Evolutionary conservation across 2,329 filamentous ascomycete species (phyloP).

Genomic region (Aspergillus tanneri): DNA sequence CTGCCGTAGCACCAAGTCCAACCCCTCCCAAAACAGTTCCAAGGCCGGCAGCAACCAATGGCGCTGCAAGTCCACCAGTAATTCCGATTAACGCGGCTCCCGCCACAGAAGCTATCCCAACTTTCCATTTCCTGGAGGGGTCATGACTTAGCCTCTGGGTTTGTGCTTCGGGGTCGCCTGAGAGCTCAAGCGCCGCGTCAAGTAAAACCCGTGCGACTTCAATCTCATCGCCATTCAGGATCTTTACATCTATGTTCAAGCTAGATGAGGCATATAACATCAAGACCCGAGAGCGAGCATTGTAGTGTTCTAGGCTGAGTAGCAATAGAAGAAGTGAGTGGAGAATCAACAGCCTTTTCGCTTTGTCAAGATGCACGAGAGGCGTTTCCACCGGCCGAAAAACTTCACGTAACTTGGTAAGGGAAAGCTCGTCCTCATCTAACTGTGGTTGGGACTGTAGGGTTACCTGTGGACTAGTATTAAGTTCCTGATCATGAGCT

Average conservation of each 20-base stretch:
- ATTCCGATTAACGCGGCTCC: slow-evolving; percentile 83
- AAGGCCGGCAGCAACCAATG: slow-evolving; percentile 74
- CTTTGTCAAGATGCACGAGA: slow-evolving; percentile 44
- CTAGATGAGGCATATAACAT: slow-evolving; percentile 70
- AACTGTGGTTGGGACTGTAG: slow-evolving; percentile 24
- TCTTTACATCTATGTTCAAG: slow-evolving; percentile 63
- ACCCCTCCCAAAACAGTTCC: slow-evolving; percentile 75
- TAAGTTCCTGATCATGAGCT: slow-evolving; percentile 32
- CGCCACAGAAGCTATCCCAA: slow-evolving; percentile 82
- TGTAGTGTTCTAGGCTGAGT: slow-evolving; percentile 75
- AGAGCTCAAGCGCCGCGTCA: slow-evolving; percentile 72
- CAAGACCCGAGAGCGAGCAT: slow-evolving; percentile 68
- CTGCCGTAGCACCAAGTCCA: slow-evolving; percentile 70
- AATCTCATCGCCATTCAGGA: slow-evolving; percentile 69
- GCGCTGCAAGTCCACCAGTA: slow-evolving; percentile 75
- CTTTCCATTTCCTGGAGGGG: slow-evolving; percentile 69
- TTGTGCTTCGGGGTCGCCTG: slow-evolving; percentile 72
- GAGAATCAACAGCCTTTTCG: slow-evolving; percentile 62
- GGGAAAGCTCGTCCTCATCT: slow-evolving; percentile 24
- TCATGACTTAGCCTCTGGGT: slow-evolving; percentile 68
- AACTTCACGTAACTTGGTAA: slow-evolving; percentile 36
- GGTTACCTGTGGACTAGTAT: slow-evolving; percentile 21
- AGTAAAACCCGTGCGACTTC: slow-evolving; percentile 73
- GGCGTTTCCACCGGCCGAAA: slow-evolving; percentile 62
- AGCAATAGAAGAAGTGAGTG: slow-evolving; percentile 71